Evolutionary conservation across 352 stramenopile genomes (phyloP).

Genomic region (Phytophthora nicotianae): DNA sequence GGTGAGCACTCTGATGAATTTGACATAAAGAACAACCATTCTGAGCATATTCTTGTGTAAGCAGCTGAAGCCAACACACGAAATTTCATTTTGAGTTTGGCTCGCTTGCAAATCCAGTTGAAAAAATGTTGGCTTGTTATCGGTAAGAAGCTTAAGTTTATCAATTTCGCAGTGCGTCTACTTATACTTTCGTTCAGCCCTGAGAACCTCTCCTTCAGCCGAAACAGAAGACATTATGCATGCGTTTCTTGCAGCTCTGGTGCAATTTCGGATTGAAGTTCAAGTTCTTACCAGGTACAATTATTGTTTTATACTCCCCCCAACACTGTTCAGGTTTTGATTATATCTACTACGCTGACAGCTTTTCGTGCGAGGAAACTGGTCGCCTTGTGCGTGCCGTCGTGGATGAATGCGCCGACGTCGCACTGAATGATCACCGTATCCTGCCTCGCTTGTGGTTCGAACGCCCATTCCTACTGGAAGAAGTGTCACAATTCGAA

Average conservation of each 20-base stretch:
- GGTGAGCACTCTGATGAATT: conserved; percentile 31
- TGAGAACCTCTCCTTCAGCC: conserved; percentile 1
- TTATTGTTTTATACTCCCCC: not conserved
- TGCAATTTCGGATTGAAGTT: conserved; percentile 62
- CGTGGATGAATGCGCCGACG: conserved; percentile 59
- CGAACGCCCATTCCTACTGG: conserved; percentile 69
- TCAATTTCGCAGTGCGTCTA: too few relatives aligned
- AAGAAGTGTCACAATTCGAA: conserved; percentile 81
- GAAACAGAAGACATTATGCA: conserved; percentile 27
- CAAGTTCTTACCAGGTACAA: conserved; percentile 56
- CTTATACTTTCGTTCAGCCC: too few relatives aligned
- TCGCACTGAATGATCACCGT: conserved; percentile 42
- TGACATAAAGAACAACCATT: not conserved
- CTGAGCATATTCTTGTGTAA: conserved; percentile 1
- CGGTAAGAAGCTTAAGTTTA: conserved; percentile 33
- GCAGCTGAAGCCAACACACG: conserved; percentile 52
- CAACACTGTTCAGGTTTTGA: not conserved
- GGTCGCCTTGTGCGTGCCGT: conserved; percentile 50
- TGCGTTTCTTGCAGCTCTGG: conserved; percentile 58
- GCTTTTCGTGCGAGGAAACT: conserved; percentile 44
- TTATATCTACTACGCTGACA: not conserved
- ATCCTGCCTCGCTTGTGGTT: conserved; percentile 77
- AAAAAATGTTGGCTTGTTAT: conserved; percentile 70
- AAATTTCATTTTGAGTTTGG: conserved; percentile 63
- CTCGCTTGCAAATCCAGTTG: conserved; percentile 58